Conservation (phyloP, 2,329 filamentous ascomycete genomes). For the Dactylellina leptospora region DNA sequence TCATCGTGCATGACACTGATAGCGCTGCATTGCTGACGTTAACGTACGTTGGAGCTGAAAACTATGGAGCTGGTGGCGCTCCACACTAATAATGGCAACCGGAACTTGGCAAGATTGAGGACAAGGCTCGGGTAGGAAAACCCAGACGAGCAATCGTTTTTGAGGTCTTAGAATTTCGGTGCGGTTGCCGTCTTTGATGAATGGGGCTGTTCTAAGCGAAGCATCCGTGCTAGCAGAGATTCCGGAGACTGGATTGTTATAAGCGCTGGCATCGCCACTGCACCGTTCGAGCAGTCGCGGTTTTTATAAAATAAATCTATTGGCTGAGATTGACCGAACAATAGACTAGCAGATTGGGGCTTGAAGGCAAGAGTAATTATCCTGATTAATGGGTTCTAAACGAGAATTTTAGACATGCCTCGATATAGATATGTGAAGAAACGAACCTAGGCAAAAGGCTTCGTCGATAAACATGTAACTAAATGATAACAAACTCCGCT, state of each 20-base stretch:
- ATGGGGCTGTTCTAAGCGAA: constrained; percentile 1
- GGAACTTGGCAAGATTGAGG: background rate
- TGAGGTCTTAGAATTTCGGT: background rate
- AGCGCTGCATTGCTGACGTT: background rate
- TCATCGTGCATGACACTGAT: too few species aligned
- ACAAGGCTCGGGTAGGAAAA: background rate
- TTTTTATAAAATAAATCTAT: background rate
- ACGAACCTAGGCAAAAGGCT: too few species aligned
- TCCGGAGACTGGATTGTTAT: too few species aligned
- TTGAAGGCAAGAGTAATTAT: background rate
- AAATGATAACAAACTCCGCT: too few species aligned
- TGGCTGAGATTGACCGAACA: background rate
- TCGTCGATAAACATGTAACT: too few species aligned
- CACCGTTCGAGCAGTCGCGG: background rate
- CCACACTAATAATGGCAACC: background rate
- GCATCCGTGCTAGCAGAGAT: background rate
- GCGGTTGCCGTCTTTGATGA: background rate
- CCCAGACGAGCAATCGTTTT: background rate
- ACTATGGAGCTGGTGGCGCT: background rate
- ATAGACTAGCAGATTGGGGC: background rate
- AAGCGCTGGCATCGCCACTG: background rate
- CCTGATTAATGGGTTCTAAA: background rate
- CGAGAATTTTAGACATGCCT: background rate
- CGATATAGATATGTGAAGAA: too few species aligned
- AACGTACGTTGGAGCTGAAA: background rate